Evolutionary conservation across 208 protist species (phyloP), one percentile per base, ranked within the genome.

Genomic region (Vickermania spadyakhi): DNA sequence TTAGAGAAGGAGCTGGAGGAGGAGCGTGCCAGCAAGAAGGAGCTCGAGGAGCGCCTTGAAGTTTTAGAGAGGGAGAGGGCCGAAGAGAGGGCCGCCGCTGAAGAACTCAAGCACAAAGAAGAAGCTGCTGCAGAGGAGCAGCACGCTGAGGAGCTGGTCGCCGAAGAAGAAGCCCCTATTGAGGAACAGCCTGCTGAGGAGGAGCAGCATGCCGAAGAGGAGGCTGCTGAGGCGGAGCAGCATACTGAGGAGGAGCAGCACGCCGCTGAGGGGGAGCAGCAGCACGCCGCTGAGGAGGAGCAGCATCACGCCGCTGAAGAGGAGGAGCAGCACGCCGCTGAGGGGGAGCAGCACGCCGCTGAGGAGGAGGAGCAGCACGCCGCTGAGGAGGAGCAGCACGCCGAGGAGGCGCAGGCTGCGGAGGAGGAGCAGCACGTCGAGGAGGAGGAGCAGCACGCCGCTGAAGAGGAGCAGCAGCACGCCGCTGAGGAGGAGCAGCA

Each of bases 101-200:
- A 28, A 56, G 52, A 56, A 56, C 13, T n/a, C 7, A 56, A 28
- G 26, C 23, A 7, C 7, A 23, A 56, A 56, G 52, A 56, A 56
- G 52, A 56, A n/a, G 52, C 26, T 56, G 52, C 52, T n/a, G 52
- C 21, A 5, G 52, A 23, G 52, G 13, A 30, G 23, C 23, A 7
- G 23, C 23, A 7, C 26, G 52, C 21, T 13, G 26, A 56, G 52
- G 52, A 23, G 26, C 13, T 14, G 26, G 11, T 25, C 23, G 18
- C 5, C 7, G 52, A 23, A 30, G 52, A 13, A n/a, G 26, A 56
- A n/a, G 52, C 52, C 21, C n/a, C 41, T n/a, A 50, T n/a, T 50
- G 52, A 56, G 26, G 52, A 23, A n/a, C 21, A 23, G 21, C 23
- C 5, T 7, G 23, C 23, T n/a, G 52, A 7, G 5, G 52, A 56